Evolutionary conservation across 108 stramenopile species (phyloP).

Genomic region (Aureococcus anophagefferens): DNA sequence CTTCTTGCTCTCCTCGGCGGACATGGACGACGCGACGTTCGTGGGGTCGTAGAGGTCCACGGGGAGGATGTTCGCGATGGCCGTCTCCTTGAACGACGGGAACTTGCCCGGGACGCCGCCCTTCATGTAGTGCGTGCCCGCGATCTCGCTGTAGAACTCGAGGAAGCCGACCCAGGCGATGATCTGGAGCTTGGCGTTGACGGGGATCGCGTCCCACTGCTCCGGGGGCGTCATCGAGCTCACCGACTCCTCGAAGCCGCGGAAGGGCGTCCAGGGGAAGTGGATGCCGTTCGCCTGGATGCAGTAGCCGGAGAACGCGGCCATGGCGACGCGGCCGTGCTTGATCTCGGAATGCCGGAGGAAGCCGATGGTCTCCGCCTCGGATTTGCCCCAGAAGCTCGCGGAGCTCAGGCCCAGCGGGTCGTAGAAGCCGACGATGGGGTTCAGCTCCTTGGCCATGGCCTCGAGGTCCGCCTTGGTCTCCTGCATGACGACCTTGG

Average conservation of each 20-base stretch:
- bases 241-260: background rate
- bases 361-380: constrained; percentile 35
- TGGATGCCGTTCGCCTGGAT: constrained; percentile 51
- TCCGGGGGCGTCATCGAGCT: constrained; percentile 44
- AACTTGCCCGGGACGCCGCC: constrained; percentile 54
- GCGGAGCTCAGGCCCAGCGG: constrained; percentile 37
- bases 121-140: constrained; percentile 39
- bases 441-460: constrained; percentile 48
- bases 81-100: constrained; percentile 24
- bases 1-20: constrained; percentile 47
- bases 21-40: constrained; percentile 49
- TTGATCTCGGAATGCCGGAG: constrained; percentile 46
- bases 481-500: too few relatives aligned
- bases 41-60: constrained; percentile 65
- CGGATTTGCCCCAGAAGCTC: constrained; percentile 38
- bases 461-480: background rate
- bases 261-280: constrained; percentile 33
- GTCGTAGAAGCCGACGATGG: constrained; percentile 50
- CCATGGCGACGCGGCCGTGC: too few relatives aligned
- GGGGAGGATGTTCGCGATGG: constrained; percentile 35
- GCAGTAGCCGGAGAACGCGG: constrained; percentile 58
- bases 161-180: constrained; percentile 49
- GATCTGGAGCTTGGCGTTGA: constrained; percentile 42
- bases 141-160: constrained; percentile 17
- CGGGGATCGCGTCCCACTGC: constrained; percentile 55